Evolutionary conservation across 345 rosid species (phyloP).

Genomic region (Gynandropsis gynandra): DNA sequence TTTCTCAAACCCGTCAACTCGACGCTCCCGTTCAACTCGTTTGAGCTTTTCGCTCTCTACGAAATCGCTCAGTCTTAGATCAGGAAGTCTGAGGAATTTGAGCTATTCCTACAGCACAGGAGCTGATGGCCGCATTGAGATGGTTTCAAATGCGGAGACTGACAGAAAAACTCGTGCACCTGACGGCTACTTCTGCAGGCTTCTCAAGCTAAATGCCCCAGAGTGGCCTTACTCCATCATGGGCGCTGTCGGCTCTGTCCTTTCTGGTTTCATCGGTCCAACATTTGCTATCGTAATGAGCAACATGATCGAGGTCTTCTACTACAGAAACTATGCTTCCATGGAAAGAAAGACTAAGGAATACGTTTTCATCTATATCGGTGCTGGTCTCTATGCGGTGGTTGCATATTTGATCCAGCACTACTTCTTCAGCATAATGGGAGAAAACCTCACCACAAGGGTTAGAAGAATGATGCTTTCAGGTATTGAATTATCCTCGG

Average conservation of each 20-base stretch:
- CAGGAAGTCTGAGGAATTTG: slow-evolving; percentile 91
- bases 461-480: slow-evolving; percentile 99
- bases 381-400: slow-evolving; percentile 95
- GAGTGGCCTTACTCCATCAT: slow-evolving; percentile 99
- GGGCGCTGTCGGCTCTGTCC: slow-evolving; percentile 92
- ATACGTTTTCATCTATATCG: slow-evolving; percentile 94
- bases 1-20: slow-evolving; percentile 82
- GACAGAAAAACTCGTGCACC: slow-evolving; percentile 89
- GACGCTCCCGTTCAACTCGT: slow-evolving; percentile 75
- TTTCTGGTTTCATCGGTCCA: slow-evolving; percentile 92
- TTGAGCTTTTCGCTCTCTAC: slow-evolving; percentile 89
- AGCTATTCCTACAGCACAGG: slow-evolving; percentile 98
- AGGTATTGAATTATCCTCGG: slow-evolving; percentile 35
- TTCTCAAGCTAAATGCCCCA: slow-evolving; percentile 85
- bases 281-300: slow-evolving; percentile 96
- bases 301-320: slow-evolving; percentile 97
- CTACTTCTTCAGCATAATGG: slow-evolving; percentile 99
- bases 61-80: slow-evolving; percentile 85
- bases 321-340: slow-evolving; percentile 69
- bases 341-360: slow-evolving; percentile 98
- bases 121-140: slow-evolving; percentile 94
- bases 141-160: slow-evolving; percentile 95
- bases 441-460: slow-evolving; percentile 97
- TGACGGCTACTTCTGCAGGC: slow-evolving; percentile 77
- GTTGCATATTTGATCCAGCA: slow-evolving; percentile 93